Conservation (phyloP, 257 asterid species). For the Mitragyna speciosa region DNA sequence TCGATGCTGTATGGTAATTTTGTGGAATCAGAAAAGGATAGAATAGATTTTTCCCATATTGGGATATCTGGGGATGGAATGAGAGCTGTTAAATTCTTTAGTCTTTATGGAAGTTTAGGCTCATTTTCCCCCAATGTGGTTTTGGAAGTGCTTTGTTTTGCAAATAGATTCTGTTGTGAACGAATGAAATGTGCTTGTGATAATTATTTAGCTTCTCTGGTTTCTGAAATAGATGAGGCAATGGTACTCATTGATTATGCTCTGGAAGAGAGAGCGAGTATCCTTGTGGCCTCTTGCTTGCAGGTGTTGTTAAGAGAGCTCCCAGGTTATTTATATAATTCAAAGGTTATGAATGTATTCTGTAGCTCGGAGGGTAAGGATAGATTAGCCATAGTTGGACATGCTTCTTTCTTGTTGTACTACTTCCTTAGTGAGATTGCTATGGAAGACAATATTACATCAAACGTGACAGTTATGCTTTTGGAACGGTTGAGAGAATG, state of each 20-base stretch:
- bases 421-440: slow-evolving; percentile 52
- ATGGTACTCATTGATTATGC: slow-evolving; percentile 49
- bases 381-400: slow-evolving; percentile 36
- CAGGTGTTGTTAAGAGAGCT: slow-evolving; percentile 51
- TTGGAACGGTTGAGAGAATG: slow-evolving; percentile 48
- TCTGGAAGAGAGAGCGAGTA: slow-evolving; percentile 46
- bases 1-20: slow-evolving; percentile 47
- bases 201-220: slow-evolving; percentile 39
- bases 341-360: slow-evolving; percentile 38
- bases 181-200: slow-evolving; percentile 49
- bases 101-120: slow-evolving; percentile 34
- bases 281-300: slow-evolving; percentile 48
- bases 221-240: slow-evolving; percentile 45
- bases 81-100: slow-evolving; percentile 38
- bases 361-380: slow-evolving; percentile 48
- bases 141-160: slow-evolving; percentile 46
- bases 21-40: slow-evolving; percentile 38
- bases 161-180: slow-evolving; percentile 54
- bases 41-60: slow-evolving; percentile 40
- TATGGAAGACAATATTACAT: slow-evolving; percentile 42
- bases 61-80: slow-evolving; percentile 49
- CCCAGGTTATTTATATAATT: slow-evolving; percentile 39
- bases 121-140: slow-evolving; percentile 33
- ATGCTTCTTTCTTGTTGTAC: slow-evolving; percentile 46
- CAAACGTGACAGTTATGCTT: slow-evolving; percentile 41